phyloP scores from a whole-genome alignment of 257 asterid genomes.

The Anisodus acutangulus region DNA sequence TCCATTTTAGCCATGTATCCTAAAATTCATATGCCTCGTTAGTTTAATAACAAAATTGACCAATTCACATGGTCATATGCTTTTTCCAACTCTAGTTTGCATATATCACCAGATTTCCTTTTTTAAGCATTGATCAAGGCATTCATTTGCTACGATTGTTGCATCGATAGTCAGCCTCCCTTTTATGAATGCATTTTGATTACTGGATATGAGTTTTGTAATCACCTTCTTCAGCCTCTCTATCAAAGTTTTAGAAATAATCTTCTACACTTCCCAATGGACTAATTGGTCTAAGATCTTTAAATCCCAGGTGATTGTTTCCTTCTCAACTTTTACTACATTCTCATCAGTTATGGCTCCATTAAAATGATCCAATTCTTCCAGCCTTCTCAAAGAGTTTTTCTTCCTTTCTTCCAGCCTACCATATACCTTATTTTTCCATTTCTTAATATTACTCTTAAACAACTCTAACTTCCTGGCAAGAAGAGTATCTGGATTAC shows the following conservation, averaged over 20 bases:
- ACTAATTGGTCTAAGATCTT: not conserved
- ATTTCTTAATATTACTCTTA: not conserved
- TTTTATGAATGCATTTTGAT: slow-evolving; percentile 1
- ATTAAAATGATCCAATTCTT: not conserved
- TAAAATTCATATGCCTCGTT: not conserved
- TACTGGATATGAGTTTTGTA: not conserved
- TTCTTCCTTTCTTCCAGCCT: not conserved
- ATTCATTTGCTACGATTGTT: not conserved
- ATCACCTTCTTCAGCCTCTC: not conserved
- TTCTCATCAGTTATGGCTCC: slow-evolving; percentile 5
- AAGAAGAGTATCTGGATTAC: not conserved
- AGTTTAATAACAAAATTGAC: not conserved
- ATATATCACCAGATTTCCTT: not conserved
- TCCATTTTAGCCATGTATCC: not conserved
- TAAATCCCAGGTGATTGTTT: not conserved
- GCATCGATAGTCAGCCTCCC: not conserved
- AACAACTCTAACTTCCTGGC: not conserved
- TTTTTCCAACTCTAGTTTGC: not conserved
- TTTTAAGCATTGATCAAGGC: not conserved
- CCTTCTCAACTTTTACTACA: slow-evolving; percentile 13
- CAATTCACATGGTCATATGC: not conserved
- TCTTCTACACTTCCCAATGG: not conserved
- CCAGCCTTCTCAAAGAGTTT: not conserved
- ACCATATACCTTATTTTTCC: not conserved
- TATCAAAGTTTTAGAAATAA: not conserved